Evolutionary conservation across 2,329 filamentous ascomycete genomes (phyloP).

Genomic region (Pyricularia grisea): DNA sequence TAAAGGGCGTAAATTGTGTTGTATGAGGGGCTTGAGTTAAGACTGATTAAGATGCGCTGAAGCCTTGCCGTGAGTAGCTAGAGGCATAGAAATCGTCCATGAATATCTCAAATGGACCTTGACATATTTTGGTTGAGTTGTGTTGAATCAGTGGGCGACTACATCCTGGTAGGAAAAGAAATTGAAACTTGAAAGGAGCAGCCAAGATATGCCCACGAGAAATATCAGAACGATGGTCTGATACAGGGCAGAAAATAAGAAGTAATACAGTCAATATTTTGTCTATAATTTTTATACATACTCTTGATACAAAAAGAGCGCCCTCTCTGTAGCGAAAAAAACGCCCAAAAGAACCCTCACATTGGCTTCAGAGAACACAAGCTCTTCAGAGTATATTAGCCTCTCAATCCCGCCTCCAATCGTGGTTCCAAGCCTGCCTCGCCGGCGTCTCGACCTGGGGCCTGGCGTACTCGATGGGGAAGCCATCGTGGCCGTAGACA

Average conservation of each 20-base stretch:
- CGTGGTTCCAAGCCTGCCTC: constrained; percentile 81
- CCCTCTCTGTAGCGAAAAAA: neutral
- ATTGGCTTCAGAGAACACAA: neutral
- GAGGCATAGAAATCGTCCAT: neutral
- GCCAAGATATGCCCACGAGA: too few species aligned
- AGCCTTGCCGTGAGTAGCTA: neutral
- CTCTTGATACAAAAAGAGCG: neutral
- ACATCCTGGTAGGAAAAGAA: too few species aligned
- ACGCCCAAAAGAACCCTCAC: neutral
- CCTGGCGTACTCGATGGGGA: constrained; percentile 88
- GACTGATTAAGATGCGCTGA: neutral
- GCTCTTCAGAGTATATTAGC: neutral
- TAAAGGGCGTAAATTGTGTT: neutral
- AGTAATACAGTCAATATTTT: neutral
- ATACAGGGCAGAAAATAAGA: neutral
- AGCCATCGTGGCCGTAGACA: constrained; percentile 58
- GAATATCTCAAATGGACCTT: too few species aligned
- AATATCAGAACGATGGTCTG: too few species aligned
- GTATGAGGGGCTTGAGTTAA: neutral
- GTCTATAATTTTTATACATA: neutral
- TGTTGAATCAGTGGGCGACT: too few species aligned
- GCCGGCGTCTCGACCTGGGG: constrained; percentile 76
- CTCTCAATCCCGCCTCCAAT: constrained; percentile 57
- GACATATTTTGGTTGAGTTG: too few species aligned
- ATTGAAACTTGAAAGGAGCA: too few species aligned